These are phyloP conservation scores for Pontederia crassipes DNA, from an alignment of 176 grass and related monocot genomes.

Conservation along the genomic window DNA sequence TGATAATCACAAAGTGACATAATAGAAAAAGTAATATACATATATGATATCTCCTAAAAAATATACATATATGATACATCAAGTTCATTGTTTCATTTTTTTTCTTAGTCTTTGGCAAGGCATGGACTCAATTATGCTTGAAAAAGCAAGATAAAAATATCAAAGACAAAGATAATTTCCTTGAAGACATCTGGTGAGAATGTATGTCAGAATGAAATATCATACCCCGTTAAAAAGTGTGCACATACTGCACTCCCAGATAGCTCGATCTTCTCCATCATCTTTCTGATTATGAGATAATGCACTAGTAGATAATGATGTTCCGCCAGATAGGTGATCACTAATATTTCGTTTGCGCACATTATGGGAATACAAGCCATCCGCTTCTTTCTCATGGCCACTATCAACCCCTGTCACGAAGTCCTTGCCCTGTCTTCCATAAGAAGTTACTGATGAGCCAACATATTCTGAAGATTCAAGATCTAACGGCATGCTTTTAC, in stretches of 20 bases:
- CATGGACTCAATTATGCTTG: neutral
- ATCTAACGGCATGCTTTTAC: neutral
- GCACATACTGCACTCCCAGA: constrained; percentile 72
- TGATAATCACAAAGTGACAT: no score
- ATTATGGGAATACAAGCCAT: constrained; percentile 9
- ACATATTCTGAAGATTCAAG: constrained; percentile 9
- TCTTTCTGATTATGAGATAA: constrained; percentile 26
- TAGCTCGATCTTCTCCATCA: constrained; percentile 24
- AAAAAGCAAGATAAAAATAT: constrained; percentile 11
- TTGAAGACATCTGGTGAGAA: neutral
- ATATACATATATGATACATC: no score
- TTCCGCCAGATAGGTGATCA: constrained; percentile 6
- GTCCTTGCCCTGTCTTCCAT: neutral
- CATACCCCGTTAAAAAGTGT: constrained; percentile 86
- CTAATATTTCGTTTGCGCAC: constrained; percentile 3
- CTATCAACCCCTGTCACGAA: neutral
- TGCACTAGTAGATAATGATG: constrained; percentile 22
- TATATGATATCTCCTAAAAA: no score
- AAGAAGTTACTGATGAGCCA: constrained; percentile 15
- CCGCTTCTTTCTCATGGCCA: constrained; percentile 13
- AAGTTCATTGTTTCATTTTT: no score
- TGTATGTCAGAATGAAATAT: neutral
- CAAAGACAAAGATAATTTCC: constrained; percentile 3
- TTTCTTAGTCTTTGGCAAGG: no score
- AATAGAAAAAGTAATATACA: no score